Evolutionary conservation across 148 eudicot species (phyloP).

Genomic region (Amaranthus cruentus): DNA sequence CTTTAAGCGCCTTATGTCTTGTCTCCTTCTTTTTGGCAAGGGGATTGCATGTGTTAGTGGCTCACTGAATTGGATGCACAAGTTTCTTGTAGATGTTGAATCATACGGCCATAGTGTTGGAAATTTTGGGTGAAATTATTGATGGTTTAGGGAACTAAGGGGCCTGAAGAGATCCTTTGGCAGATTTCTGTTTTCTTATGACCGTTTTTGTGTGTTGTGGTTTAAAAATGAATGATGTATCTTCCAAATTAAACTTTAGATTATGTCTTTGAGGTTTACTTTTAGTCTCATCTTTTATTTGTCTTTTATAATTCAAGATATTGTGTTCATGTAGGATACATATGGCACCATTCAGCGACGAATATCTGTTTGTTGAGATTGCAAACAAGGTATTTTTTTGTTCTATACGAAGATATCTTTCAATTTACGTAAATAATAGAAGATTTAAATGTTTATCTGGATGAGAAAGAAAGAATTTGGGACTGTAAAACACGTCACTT

Average conservation of each 20-base stretch:
- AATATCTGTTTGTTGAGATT: constrained; percentile 74
- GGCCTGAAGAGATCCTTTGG: too few species aligned
- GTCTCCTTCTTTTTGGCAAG: too few species aligned
- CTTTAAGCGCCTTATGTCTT: too few species aligned
- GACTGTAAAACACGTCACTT: neutral
- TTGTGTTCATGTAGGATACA: constrained; percentile 68
- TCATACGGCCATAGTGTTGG: too few species aligned
- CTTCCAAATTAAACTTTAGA: neutral
- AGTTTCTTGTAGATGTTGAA: too few species aligned
- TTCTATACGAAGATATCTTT: too few species aligned
- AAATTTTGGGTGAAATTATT: too few species aligned
- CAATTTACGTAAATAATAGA: too few species aligned
- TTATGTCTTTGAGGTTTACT: neutral
- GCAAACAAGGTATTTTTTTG: constrained; percentile 70
- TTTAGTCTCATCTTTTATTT: neutral
- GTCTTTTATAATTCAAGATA: constrained; percentile 11
- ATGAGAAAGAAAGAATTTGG: neutral
- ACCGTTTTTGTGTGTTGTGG: neutral
- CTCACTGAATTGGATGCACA: too few species aligned
- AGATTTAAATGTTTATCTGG: neutral
- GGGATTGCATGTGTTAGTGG: too few species aligned
- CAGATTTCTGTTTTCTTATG: neutral
- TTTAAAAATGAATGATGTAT: neutral
- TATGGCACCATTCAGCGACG: constrained; percentile 98
- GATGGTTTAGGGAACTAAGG: too few species aligned